phyloP scores from a whole-genome alignment of 73 alveolate species.

The Paramecium caudatum region DNA sequence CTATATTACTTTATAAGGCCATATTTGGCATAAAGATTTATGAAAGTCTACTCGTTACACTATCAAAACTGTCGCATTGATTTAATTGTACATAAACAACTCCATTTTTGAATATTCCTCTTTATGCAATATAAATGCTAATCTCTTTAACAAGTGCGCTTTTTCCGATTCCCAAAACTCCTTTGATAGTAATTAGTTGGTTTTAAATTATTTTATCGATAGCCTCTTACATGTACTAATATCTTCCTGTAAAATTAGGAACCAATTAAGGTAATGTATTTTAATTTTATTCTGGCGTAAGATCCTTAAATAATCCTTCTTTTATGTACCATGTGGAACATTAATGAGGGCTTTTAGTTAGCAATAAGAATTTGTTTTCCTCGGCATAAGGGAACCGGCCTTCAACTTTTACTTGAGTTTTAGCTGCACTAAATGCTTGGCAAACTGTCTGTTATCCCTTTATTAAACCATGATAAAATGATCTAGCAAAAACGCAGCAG shows the following conservation, averaged over 20 bases:
- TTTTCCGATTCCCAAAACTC: slow-evolving; percentile 82
- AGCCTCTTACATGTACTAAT: slow-evolving; percentile 76
- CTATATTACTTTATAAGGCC: slow-evolving; percentile 28
- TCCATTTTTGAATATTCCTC: slow-evolving; percentile 77
- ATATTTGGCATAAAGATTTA: slow-evolving; percentile 34
- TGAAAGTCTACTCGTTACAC: slow-evolving; percentile 50
- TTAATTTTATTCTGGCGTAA: slow-evolving; percentile 61
- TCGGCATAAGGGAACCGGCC: slow-evolving; percentile 66
- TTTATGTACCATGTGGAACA: slow-evolving; percentile 53
- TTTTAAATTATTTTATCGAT: slow-evolving; percentile 53
- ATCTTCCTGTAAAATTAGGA: slow-evolving; percentile 75
- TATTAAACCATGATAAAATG: slow-evolving; percentile 78
- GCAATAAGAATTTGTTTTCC: slow-evolving; percentile 78
- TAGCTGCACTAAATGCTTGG: slow-evolving; percentile 81
- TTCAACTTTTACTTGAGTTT: slow-evolving; percentile 73
- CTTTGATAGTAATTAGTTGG: slow-evolving; percentile 73
- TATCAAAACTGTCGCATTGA: slow-evolving; percentile 70
- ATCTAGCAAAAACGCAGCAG: slow-evolving; percentile 77
- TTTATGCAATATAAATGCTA: slow-evolving; percentile 74
- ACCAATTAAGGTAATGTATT: slow-evolving; percentile 70
- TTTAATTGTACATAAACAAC: slow-evolving; percentile 60
- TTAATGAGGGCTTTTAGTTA: slow-evolving; percentile 52
- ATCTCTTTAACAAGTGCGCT: slow-evolving; percentile 73
- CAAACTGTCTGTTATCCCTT: slow-evolving; percentile 78
- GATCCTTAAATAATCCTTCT: slow-evolving; percentile 66